Conservation (phyloP, 257 asterid species). For the Capsicum baccatum region DNA sequence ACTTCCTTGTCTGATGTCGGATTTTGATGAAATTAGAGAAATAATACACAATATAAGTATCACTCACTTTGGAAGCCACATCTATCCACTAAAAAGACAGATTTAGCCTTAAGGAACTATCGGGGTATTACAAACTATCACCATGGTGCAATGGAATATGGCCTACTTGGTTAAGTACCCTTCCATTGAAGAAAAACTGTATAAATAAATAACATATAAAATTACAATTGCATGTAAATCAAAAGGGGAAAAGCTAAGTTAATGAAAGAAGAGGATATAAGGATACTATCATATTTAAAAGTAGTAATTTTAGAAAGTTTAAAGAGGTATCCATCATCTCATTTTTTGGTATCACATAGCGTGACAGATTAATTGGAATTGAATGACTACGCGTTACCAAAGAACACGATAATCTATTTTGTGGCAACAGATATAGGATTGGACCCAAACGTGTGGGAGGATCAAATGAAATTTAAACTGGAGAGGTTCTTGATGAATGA, state of each 20-base stretch:
- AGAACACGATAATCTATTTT: slow-evolving; percentile 27
- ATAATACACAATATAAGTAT: no score
- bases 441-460: slow-evolving; percentile 43
- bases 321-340: slow-evolving; percentile 39
- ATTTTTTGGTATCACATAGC: slow-evolving; percentile 35
- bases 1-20: no score
- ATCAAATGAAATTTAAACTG: slow-evolving; percentile 19
- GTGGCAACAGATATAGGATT: slow-evolving; percentile 37
- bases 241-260: not conserved
- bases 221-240: not conserved
- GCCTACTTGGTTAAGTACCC: slow-evolving; percentile 41
- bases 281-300: slow-evolving; percentile 37
- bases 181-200: slow-evolving; percentile 30
- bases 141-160: slow-evolving; percentile 39
- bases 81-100: no score
- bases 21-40: no score
- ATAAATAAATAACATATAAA: slow-evolving; percentile 5
- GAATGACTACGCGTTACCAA: slow-evolving; percentile 31
- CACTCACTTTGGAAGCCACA: no score
- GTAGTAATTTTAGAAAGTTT: slow-evolving; percentile 35
- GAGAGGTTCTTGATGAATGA: slow-evolving; percentile 15
- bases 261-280: slow-evolving; percentile 31
- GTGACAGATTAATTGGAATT: slow-evolving; percentile 35
- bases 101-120: no score
- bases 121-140: not conserved